phyloP scores from a whole-genome alignment of 306 rosid genomes.

The Alnus glutinosa region DNA sequence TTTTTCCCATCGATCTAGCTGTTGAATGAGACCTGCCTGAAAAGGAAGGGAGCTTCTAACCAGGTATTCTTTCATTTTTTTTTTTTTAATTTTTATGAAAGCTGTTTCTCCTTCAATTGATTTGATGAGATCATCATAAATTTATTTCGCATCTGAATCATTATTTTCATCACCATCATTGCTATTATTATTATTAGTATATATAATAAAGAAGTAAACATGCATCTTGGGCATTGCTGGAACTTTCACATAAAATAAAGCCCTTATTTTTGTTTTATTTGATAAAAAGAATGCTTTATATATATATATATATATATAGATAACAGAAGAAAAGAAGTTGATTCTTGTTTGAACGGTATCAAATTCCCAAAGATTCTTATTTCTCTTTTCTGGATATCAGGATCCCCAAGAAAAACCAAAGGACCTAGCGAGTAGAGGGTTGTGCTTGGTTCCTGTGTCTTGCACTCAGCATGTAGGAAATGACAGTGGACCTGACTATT shows the following conservation, averaged over 20 bases:
- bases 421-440: slow-evolving; percentile 76
- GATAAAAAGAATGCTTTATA: not conserved
- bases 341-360: not conserved
- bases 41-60: slow-evolving; percentile 36
- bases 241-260: no score
- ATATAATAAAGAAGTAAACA: no score
- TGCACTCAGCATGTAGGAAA: slow-evolving; percentile 74
- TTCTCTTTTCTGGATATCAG: slow-evolving; percentile 4
- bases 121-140: not conserved
- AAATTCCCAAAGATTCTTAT: not conserved
- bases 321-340: no score
- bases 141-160: slow-evolving; percentile 12
- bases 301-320: not conserved
- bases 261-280: no score
- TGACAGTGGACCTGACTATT: slow-evolving; percentile 78
- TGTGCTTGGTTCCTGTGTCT: slow-evolving; percentile 81
- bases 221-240: no score
- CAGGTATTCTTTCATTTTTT: slow-evolving; percentile 28
- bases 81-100: not conserved
- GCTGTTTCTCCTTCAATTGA: not conserved
- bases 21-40: slow-evolving; percentile 40
- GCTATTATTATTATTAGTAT: slow-evolving; percentile 9
- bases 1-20: slow-evolving; percentile 29
- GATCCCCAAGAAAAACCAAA: slow-evolving; percentile 40
- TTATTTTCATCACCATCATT: slow-evolving; percentile 31